Evolutionary conservation across 2,329 filamentous ascomycete species (phyloP).

Genomic region (Ascosphaera apis): DNA sequence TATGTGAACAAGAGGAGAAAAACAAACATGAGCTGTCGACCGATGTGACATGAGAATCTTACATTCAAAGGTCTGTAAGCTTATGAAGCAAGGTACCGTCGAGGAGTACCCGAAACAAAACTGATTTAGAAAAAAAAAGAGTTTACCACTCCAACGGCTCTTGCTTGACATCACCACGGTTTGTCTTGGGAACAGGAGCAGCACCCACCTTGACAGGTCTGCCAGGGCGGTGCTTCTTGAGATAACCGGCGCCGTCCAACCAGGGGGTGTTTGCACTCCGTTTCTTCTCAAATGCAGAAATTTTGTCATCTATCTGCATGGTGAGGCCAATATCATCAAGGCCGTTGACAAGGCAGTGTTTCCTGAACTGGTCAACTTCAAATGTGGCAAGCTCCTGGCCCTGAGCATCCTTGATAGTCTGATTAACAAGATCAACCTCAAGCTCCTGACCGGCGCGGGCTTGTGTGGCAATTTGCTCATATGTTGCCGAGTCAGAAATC

Average conservation of each 20-base stretch:
- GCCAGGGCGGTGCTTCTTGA: conserved; percentile 24
- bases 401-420: conserved; percentile 52
- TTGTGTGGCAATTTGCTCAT: conserved; percentile 52
- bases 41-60: no score
- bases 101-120: no score
- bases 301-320: conserved; percentile 79
- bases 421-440: conserved; percentile 71
- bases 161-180: conserved; percentile 58
- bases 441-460: conserved; percentile 61
- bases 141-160: conserved; percentile 76
- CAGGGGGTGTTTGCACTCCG: conserved; percentile 63
- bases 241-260: conserved; percentile 70
- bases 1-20: no score
- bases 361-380: conserved; percentile 79
- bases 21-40: no score
- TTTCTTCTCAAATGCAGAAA: conserved; percentile 56
- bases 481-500: conserved; percentile 41
- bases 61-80: no score
- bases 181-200: conserved; percentile 62
- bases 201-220: conserved; percentile 37
- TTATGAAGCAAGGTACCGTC: no score
- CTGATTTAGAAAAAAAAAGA: no score
- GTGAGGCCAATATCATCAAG: conserved; percentile 91
- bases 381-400: conserved; percentile 58
- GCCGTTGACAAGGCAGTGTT: conserved; percentile 81